A percentile compares a stretch with the other conserved stretches of the same genome.
Evolutionary conservation across 2,329 filamentous ascomycete species (phyloP).

Genomic region (Talaromyces verruculosus): DNA sequence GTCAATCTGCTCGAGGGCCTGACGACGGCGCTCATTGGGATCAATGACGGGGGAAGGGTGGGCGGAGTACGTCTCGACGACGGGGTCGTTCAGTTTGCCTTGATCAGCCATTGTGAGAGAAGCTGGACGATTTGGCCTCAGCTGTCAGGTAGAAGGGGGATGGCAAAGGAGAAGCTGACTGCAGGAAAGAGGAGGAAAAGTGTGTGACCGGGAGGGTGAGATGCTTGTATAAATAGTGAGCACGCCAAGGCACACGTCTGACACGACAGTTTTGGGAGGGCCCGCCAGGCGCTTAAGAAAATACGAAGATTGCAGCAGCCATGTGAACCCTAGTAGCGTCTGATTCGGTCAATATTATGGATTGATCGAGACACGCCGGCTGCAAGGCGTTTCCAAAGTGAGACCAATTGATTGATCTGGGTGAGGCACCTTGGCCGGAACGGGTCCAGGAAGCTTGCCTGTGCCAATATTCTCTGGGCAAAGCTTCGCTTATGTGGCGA

Average conservation of each 20-base stretch:
- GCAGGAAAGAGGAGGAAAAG: not conserved
- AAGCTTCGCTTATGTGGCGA: not conserved
- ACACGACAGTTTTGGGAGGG: not conserved
- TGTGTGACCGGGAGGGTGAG: not conserved
- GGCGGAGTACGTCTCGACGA: conserved; percentile 15
- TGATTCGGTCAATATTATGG: conserved; percentile 2
- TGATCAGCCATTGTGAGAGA: conserved; percentile 15
- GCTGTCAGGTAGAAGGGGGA: not conserved
- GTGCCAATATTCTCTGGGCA: not conserved
- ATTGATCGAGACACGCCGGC: not conserved
- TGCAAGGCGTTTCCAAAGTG: conserved; percentile 3
- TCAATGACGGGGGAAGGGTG: conserved; percentile 46
- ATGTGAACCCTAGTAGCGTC: not conserved
- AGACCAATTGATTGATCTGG: not conserved
- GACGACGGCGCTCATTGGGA: conserved; percentile 73
- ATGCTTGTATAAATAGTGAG: not conserved
- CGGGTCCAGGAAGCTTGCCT: conserved; percentile 3
- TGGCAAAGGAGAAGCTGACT: not conserved
- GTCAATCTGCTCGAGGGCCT: conserved; percentile 78
- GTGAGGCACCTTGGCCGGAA: not conserved
- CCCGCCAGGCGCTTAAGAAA: not conserved
- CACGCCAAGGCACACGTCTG: not conserved
- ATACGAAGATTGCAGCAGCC: not conserved
- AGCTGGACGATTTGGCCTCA: not conserved
- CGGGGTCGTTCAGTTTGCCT: conserved; percentile 7